Evolutionary conservation across 1,284 basidiomycete genomes (phyloP).

Genomic region (Boletus semigastroideus): DNA sequence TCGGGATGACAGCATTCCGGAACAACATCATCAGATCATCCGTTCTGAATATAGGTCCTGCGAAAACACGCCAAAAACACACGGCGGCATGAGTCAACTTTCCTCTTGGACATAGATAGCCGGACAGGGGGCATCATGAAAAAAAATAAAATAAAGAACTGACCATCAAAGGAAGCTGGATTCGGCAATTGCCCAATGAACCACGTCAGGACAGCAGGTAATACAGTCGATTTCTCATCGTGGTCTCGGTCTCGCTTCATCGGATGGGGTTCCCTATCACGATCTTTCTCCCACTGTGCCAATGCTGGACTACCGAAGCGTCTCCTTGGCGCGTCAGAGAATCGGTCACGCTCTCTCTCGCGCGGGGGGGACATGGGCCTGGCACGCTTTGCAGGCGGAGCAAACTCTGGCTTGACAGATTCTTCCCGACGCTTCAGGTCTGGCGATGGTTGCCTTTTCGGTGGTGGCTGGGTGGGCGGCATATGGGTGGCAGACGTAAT

Average conservation of each 20-base stretch:
- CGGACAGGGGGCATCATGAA: conserved; percentile 8
- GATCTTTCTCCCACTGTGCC: conserved; percentile 47
- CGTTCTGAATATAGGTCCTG: conserved; percentile 83
- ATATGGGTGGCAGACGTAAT: conserved; percentile 36
- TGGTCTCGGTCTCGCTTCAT: conserved; percentile 43
- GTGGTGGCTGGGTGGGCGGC: conserved; percentile 16
- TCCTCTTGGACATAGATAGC: conserved; percentile 8
- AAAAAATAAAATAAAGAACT: conserved; percentile 28
- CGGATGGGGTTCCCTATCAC: conserved; percentile 44
- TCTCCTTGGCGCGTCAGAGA: conserved; percentile 44
- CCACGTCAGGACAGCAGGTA: conserved; percentile 76
- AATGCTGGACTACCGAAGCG: conserved; percentile 46
- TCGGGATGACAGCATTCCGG: conserved; percentile 74
- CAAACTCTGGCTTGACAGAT: conserved; percentile 39
- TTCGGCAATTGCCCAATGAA: conserved; percentile 81
- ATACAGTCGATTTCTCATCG: conserved; percentile 50
- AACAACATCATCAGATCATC: conserved; percentile 85
- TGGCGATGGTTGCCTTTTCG: conserved; percentile 26
- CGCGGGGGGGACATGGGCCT: conserved; percentile 52
- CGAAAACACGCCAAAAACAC: conserved; percentile 12
- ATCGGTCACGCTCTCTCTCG: conserved; percentile 50
- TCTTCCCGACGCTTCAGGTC: conserved; percentile 48
- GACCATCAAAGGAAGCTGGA: conserved; percentile 78
- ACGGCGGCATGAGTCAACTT: conserved; percentile 16
- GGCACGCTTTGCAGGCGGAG: conserved; percentile 53